phyloP scores from a whole-genome alignment of 768 basidiomycete species.

The Podaxis mareebaensis region DNA sequence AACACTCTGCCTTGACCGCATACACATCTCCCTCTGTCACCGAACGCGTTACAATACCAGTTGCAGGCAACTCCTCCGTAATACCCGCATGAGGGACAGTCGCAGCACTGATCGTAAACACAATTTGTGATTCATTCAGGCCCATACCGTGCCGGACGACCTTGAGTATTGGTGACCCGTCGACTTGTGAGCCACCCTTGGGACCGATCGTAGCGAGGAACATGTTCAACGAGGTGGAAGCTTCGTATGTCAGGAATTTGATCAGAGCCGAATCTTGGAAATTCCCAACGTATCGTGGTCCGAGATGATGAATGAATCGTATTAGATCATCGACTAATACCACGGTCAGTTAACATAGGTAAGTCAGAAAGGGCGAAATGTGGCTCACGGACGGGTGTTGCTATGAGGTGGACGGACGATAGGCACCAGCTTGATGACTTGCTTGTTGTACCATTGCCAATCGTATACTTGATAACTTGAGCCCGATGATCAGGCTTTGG shows the following conservation, averaged over 20 bases:
- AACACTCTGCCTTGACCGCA: constrained; percentile 55
- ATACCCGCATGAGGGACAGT: constrained; percentile 16
- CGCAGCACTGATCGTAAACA: constrained; percentile 26
- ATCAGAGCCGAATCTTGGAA: constrained; percentile 73
- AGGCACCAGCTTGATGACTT: constrained; percentile 65
- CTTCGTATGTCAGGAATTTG: constrained; percentile 83
- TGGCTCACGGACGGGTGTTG: constrained; percentile 53
- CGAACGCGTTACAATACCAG: background rate
- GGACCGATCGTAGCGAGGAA: constrained; percentile 53
- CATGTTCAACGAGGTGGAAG: constrained; percentile 82
- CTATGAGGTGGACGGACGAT: constrained; percentile 64
- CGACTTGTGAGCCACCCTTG: constrained; percentile 21
- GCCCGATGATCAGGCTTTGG: constrained; percentile 48
- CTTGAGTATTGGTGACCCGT: constrained; percentile 41
- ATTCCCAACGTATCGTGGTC: constrained; percentile 73
- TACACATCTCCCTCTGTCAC: constrained; percentile 56
- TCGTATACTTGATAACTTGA: constrained; percentile 41
- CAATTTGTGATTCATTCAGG: constrained; percentile 23
- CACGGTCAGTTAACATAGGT: constrained; percentile 11
- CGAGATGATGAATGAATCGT: constrained; percentile 77
- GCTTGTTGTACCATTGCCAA: constrained; percentile 47
- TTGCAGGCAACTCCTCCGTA: background rate
- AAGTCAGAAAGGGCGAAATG: background rate
- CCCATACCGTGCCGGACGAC: constrained; percentile 51
- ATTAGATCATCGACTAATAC: constrained; percentile 65